Percentiles rank a stretch among this genome's conserved stretches.
Conservation (phyloP, 441 rosid species). For the Bruguiera hainesii region DNA sequence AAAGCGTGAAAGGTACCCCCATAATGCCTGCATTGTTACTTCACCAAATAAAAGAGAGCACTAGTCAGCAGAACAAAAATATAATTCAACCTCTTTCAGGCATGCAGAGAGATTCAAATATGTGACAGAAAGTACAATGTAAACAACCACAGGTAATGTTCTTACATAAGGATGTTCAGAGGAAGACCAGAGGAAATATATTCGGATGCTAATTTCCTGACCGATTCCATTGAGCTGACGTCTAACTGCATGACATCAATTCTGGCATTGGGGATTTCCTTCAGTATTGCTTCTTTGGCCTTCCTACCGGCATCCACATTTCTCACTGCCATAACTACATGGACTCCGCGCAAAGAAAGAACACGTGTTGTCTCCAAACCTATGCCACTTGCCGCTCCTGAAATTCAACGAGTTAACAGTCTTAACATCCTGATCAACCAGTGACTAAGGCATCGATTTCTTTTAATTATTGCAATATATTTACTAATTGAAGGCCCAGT, state of each 20-base stretch:
- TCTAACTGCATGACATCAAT: constrained; percentile 37
- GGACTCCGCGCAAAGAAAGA: constrained; percentile 32
- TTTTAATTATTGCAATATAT: no score
- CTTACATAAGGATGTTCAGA: constrained; percentile 36
- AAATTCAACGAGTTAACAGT: not conserved
- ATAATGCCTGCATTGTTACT: constrained; percentile 38
- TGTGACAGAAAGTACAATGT: not conserved
- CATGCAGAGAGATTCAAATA: not conserved
- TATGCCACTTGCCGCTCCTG: constrained; percentile 36
- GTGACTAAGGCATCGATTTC: no score
- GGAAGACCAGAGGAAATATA: constrained; percentile 26
- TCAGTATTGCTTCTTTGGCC: constrained; percentile 25
- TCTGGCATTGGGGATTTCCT: constrained; percentile 22
- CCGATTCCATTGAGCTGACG: constrained; percentile 27
- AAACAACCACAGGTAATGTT: not conserved
- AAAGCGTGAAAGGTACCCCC: constrained; percentile 22
- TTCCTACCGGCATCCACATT: constrained; percentile 24
- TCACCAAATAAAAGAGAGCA: not conserved
- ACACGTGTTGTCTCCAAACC: constrained; percentile 34
- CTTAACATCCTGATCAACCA: no score
- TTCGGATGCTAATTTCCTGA: constrained; percentile 28
- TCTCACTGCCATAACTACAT: constrained; percentile 30
- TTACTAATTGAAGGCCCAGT: no score
- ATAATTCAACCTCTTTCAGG: not conserved
- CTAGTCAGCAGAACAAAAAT: not conserved